Conservation (phyloP, 768 basidiomycete species). For the Tylopilus felleus region DNA sequence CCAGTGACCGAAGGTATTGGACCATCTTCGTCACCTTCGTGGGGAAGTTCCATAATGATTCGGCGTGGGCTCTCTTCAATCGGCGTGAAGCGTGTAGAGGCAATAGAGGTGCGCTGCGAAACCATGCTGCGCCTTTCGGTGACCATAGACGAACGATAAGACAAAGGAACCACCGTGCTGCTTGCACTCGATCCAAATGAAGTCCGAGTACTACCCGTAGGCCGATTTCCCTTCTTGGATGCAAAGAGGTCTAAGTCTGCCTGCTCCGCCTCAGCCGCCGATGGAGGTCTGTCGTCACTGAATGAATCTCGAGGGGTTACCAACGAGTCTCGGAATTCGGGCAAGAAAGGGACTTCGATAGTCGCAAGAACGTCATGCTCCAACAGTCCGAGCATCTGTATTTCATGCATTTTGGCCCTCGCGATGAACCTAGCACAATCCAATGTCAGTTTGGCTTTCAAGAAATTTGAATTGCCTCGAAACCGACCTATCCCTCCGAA, state of each 20-base stretch:
- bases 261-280: constrained; percentile 60
- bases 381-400: constrained; percentile 89
- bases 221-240: constrained; percentile 39
- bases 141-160: constrained; percentile 32
- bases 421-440: constrained; percentile 69
- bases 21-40: constrained; percentile 35
- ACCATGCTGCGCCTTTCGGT: constrained; percentile 38
- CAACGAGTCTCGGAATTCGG: constrained; percentile 37
- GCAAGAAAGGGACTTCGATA: constrained; percentile 81
- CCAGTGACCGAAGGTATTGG: constrained; percentile 33
- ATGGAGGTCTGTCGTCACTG: constrained; percentile 35
- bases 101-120: constrained; percentile 49
- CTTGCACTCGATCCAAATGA: constrained; percentile 41
- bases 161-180: constrained; percentile 34
- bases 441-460: not conserved
- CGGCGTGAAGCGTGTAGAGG: constrained; percentile 48
- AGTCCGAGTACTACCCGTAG: constrained; percentile 30
- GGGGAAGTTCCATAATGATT: constrained; percentile 49
- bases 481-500: constrained; percentile 68
- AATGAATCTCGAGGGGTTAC: constrained; percentile 33
- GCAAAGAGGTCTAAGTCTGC: constrained; percentile 74
- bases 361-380: constrained; percentile 89
- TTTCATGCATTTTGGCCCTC: constrained; percentile 95
- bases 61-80: constrained; percentile 71
- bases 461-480: not conserved